Evolutionary conservation across 2,329 filamentous ascomycete genomes (phyloP), one percentile per base, ranked within the genome.

Genomic region (Fusarium setosum): DNA sequence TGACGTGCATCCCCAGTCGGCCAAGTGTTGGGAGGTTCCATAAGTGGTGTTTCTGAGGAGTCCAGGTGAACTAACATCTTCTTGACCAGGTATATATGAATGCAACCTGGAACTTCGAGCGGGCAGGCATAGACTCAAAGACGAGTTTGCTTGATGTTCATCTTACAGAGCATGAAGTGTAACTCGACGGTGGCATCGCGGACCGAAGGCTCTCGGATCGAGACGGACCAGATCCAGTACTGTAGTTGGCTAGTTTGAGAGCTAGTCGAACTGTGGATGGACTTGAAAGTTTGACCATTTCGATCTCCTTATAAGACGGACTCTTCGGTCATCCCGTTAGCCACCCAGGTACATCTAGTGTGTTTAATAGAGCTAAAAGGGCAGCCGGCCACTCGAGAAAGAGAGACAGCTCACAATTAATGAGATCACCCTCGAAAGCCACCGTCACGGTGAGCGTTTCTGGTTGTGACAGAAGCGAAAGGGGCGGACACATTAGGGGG

Each of bases 401-500:
- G 23, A 50, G 47, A 21, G 23, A 37, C 29, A 37, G 32, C 17
- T 50, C 17, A 21, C 5, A 37, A 29, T 32, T 37, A 47, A 34
- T 34, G 15, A 37, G 34, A n/a, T 37, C n/a, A n/a, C 15, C n/a
- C 11, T 29, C 37, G 37, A n/a, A 17, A 52, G 37, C 49, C 20
- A 35, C 38, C 12, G 18, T 53, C 38, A 34, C 50, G 40, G 21
- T 32, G 29, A 53, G 32, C 12, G 42, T 40, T 49, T 56, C 40
- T 24, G 48, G 48, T 20, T 37, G 42, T 34, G 15, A 23, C 20
- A 65, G 50, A 49, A 45, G 55, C 31, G 49, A 58, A 65, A 65
- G 64, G 64, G 64, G 60, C 40, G 59, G n/a, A n/a, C 42, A 50
- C 34, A 31, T 26, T 40, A 47, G 35, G 37, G 38, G 40, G 49